Conservation (phyloP, 2,329 filamentous ascomycete species). For the Hyphodiscus sp. region DNA sequence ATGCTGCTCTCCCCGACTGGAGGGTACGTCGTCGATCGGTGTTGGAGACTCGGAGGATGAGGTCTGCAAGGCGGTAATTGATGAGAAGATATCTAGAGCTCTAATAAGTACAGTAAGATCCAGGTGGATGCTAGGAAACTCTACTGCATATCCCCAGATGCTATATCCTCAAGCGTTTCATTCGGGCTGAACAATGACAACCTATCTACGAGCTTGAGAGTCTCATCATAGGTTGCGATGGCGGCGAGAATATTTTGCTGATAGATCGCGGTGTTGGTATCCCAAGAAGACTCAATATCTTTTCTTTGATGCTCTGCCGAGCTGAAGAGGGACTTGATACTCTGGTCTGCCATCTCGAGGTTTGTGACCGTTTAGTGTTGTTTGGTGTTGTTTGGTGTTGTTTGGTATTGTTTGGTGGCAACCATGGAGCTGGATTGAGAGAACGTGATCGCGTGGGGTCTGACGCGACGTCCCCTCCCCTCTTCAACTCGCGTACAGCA, state of each 20-base stretch:
- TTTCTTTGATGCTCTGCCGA: slow-evolving; percentile 49
- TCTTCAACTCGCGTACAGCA: too few species aligned
- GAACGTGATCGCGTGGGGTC: too few species aligned
- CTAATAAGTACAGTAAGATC: slow-evolving; percentile 18
- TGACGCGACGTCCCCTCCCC: too few species aligned
- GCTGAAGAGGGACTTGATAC: slow-evolving; percentile 46
- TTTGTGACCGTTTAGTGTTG: slow-evolving; percentile 25
- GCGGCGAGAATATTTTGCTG: slow-evolving; percentile 60
- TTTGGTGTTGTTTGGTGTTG: slow-evolving; percentile 27
- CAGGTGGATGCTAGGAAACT: slow-evolving; percentile 9
- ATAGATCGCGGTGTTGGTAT: slow-evolving; percentile 59
- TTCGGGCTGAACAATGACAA: slow-evolving; percentile 86
- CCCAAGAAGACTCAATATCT: slow-evolving; percentile 54
- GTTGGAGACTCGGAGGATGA: slow-evolving; percentile 61
- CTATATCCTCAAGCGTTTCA: slow-evolving; percentile 79
- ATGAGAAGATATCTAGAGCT: slow-evolving; percentile 62
- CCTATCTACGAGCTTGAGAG: slow-evolving; percentile 59
- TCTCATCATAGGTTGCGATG: slow-evolving; percentile 67
- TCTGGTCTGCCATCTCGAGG: slow-evolving; percentile 36
- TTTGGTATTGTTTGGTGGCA: slow-evolving; percentile 2
- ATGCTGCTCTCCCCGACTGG: slow-evolving; percentile 57
- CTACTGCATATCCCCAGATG: slow-evolving; percentile 76
- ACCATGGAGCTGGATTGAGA: too few species aligned
- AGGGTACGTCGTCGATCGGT: slow-evolving; percentile 58
- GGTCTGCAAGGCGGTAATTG: slow-evolving; percentile 71